A percentile compares a stretch with the other conserved stretches of the same genome.
Conservation (phyloP, 257 asterid genomes). For the Solanum bukasovii region DNA sequence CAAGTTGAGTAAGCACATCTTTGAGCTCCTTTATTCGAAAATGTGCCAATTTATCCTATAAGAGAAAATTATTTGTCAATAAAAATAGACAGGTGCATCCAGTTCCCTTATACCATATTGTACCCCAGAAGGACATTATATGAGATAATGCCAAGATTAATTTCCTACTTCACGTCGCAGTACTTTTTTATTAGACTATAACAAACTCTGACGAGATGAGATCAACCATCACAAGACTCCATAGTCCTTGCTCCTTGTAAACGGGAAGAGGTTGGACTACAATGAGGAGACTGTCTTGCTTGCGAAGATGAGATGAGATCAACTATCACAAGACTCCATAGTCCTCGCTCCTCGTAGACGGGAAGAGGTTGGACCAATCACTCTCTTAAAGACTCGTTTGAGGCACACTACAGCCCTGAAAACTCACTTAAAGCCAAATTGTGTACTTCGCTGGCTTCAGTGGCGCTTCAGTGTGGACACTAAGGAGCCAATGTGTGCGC, state of each 20-base stretch:
- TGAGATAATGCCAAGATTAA: not conserved
- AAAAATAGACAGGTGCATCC: not conserved
- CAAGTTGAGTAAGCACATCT: conserved; percentile 79
- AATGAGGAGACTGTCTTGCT: not conserved
- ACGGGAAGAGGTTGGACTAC: not conserved
- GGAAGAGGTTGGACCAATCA: not conserved
- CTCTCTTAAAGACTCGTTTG: not conserved
- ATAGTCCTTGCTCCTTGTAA: not conserved
- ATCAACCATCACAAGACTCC: not conserved
- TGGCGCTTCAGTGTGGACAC: not conserved
- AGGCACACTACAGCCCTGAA: not conserved
- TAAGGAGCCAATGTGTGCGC: not conserved
- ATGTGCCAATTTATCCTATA: conserved; percentile 76
- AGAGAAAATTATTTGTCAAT: not conserved
- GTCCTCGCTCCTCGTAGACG: not conserved
- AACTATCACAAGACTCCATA: not conserved
- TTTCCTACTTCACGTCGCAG: not conserved
- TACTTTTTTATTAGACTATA: not conserved
- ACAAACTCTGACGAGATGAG: not conserved
- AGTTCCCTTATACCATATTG: not conserved
- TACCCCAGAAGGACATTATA: not conserved
- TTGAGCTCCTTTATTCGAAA: conserved; percentile 95
- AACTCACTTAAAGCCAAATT: not conserved
- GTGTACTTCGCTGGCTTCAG: not conserved
- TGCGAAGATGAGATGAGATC: not conserved